Evolutionary conservation across 345 rosid genomes (phyloP).

Genomic region (Sonneratia alba): DNA sequence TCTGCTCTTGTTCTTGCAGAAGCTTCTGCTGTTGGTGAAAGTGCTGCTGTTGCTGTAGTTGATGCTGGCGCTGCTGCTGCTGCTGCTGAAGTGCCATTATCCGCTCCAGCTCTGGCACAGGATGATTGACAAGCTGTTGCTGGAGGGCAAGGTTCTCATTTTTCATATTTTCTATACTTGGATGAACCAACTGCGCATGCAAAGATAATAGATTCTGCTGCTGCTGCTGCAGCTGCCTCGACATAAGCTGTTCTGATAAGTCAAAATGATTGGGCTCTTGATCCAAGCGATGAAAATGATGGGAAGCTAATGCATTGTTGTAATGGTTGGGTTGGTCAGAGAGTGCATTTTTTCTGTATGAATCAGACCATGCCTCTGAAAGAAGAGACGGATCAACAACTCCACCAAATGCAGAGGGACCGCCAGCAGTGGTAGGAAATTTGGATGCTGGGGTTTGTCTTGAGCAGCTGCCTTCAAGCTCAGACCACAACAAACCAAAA

Average conservation of each 20-base stretch:
- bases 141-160: constrained; percentile 35
- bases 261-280: constrained; percentile 36
- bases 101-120: constrained; percentile 37
- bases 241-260: constrained; percentile 36
- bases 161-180: constrained; percentile 32
- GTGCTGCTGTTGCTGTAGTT: constrained; percentile 44
- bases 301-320: constrained; percentile 33
- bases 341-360: constrained; percentile 24
- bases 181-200: constrained; percentile 26
- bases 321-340: constrained; percentile 23
- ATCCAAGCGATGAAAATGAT: constrained; percentile 24
- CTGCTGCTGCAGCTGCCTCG: constrained; percentile 43
- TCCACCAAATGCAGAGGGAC: constrained; percentile 22
- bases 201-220: constrained; percentile 32
- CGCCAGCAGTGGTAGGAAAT: constrained; percentile 23
- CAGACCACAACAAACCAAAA: constrained; percentile 57
- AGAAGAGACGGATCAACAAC: constrained; percentile 27
- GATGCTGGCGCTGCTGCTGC: constrained; percentile 30
- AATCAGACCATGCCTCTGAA: constrained; percentile 35
- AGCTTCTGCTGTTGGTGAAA: constrained; percentile 16
- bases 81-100: constrained; percentile 32
- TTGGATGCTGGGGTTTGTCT: constrained; percentile 28
- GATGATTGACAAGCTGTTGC: constrained; percentile 31
- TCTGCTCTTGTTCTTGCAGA: constrained; percentile 27
- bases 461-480: constrained; percentile 39